Evolutionary conservation across 768 basidiomycete species (phyloP), one percentile per base, ranked within the genome.

Genomic region (Mycena albidolilacea): DNA sequence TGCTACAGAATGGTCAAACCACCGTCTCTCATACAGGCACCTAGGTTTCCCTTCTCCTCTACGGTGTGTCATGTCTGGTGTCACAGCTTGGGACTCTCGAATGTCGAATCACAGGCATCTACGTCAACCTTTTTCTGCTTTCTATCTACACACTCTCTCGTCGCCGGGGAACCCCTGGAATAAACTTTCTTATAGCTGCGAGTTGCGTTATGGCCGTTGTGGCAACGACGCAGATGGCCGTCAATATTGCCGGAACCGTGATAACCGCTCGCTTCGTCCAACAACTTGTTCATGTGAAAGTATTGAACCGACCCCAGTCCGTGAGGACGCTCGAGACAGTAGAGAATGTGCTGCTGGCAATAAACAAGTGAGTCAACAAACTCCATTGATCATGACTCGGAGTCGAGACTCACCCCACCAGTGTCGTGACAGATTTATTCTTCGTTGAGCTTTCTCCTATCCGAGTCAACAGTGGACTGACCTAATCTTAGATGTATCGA

Each of bases 121-220:
- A 57, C 14, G 35, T 57, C 55, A 57, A 57, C 35, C 55, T 57
- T 10, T 57, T 57, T 15, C 35, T 57, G 5, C 55, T 57, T 23
- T 57, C 55, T 8, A 57, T 57, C 15, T 57, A 57, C 55, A 57
- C 30, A 23, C 55, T 57, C 35, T 5, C 55, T 37, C 55, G 55
- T 17, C 55, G 54, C 23, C 54, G 35, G 55, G 35, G 7, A 37
- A 57, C 15, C 15, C 12, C 55, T 37, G 35, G 30, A 15, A 37
- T 6, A 37, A 57, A 15, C 15, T 17, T 57, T 30, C 55, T 57
- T 8, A 57, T 57, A 15, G 55, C 55, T 15, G 55, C 55, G 35
- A 57, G 55, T 37, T 57, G 55, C 35, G 14, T 30, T 15, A 57
- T 57, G 55, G 55, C 55, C 14, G 35, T 57, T 37, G 14, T 57